Conservation (phyloP, 2,329 filamentous ascomycete genomes). For the Fusarium sp. region DNA sequence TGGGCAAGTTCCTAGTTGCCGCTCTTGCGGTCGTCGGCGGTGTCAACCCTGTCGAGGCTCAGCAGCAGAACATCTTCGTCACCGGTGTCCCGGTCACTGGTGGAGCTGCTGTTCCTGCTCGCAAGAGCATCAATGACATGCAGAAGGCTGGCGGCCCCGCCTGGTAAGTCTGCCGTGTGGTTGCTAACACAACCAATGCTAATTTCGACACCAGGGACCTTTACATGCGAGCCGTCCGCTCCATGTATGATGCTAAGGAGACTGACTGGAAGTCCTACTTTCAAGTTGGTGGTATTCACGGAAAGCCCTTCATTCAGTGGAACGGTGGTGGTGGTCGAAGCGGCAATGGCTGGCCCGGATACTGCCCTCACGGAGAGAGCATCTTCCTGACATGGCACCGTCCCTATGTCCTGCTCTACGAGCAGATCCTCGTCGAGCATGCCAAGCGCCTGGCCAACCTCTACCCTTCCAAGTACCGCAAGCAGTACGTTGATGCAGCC, state of each 20-base stretch:
- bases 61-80: slow-evolving; percentile 47
- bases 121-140: slow-evolving; percentile 62
- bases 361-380: slow-evolving; percentile 62
- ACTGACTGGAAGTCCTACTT: slow-evolving; percentile 62
- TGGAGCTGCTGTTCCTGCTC: slow-evolving; percentile 57
- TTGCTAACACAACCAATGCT: slow-evolving; percentile 5
- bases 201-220: slow-evolving; percentile 57
- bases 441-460: slow-evolving; percentile 59
- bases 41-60: slow-evolving; percentile 41
- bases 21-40: slow-evolving; percentile 44
- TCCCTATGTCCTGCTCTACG: slow-evolving; percentile 65
- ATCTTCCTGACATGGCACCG: slow-evolving; percentile 68
- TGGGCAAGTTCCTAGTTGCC: slow-evolving; percentile 36
- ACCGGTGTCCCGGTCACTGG: slow-evolving; percentile 54
- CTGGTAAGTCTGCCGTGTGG: slow-evolving; percentile 53
- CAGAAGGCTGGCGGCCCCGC: slow-evolving; percentile 55
- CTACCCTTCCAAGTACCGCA: slow-evolving; percentile 53
- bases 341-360: slow-evolving; percentile 53
- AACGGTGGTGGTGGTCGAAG: slow-evolving; percentile 52
- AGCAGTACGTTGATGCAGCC: slow-evolving; percentile 58
- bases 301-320: slow-evolving; percentile 57
- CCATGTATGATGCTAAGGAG: slow-evolving; percentile 56
- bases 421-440: slow-evolving; percentile 65
- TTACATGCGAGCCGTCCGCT: slow-evolving; percentile 59
- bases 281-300: slow-evolving; percentile 61